phyloP scores from a whole-genome alignment of 768 basidiomycete genomes.

The Boletus sp. region DNA sequence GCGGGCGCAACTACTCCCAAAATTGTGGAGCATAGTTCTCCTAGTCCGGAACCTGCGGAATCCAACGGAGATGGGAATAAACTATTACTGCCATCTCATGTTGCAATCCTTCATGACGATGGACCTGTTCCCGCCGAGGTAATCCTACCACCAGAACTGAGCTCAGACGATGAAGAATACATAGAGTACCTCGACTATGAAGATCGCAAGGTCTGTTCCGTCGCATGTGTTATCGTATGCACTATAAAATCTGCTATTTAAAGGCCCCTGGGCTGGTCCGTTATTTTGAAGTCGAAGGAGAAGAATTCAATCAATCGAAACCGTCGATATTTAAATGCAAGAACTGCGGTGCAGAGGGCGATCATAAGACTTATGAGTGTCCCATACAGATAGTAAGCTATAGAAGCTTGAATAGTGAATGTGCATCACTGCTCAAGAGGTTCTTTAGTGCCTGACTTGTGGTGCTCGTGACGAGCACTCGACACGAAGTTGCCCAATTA shows the following conservation, averaged over 20 bases:
- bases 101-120: conserved; percentile 45
- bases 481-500: conserved; percentile 76
- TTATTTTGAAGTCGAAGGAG: conserved; percentile 58
- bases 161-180: conserved; percentile 59
- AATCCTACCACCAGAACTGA: conserved; percentile 38
- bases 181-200: conserved; percentile 82
- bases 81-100: conserved; percentile 69
- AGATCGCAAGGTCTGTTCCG: conserved; percentile 49
- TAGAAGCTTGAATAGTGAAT: background rate
- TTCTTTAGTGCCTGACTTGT: conserved; percentile 69
- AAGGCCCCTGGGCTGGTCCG: conserved; percentile 53
- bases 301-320: conserved; percentile 39
- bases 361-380: conserved; percentile 69
- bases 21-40: conserved; percentile 18
- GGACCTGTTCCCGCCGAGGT: conserved; percentile 44
- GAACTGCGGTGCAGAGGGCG: conserved; percentile 71
- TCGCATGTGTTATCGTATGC: background rate
- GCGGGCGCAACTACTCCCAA: conserved; percentile 45
- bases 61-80: conserved; percentile 14
- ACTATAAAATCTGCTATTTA: background rate
- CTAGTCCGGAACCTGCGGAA: conserved; percentile 14
- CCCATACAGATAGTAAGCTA: conserved; percentile 65
- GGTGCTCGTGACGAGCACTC: conserved; percentile 78
- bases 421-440: background rate
- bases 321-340: conserved; percentile 63